Percentiles rank a stretch among this genome's conserved stretches.
Conservation (phyloP, 768 basidiomycete species). For the Daedaleopsis sinensis region DNA sequence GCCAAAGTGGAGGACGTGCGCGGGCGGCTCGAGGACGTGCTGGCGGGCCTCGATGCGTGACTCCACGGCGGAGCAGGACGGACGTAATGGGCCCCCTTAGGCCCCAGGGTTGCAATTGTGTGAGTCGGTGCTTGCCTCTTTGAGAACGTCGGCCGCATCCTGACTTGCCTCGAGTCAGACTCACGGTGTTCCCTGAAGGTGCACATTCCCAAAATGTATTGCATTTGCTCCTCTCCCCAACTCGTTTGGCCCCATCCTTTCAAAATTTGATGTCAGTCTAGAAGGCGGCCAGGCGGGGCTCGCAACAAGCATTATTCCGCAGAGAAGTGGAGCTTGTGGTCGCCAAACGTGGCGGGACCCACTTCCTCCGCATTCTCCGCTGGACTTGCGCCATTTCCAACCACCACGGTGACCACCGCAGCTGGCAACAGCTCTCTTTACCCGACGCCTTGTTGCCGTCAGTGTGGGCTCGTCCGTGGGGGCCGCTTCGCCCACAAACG, state of each 20-base stretch:
- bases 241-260: neutral
- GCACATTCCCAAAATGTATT: too few species aligned
- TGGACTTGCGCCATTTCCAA: neutral
- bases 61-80: neutral
- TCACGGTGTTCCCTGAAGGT: too few species aligned
- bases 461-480: too few species aligned
- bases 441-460: too few species aligned
- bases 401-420: neutral
- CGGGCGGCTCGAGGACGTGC: constrained; percentile 54
- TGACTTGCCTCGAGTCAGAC: too few species aligned
- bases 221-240: too few species aligned
- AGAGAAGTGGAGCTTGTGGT: neutral
- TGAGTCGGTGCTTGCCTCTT: neutral
- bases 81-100: neutral
- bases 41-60: constrained; percentile 32
- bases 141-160: neutral
- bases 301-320: neutral
- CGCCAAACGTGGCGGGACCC: neutral
- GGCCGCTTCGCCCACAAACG: too few species aligned
- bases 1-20: constrained; percentile 58
- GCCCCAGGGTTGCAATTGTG: neutral
- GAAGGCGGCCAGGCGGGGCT: neutral
- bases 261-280: neutral
- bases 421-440: too few species aligned
- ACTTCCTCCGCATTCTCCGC: neutral